Conservation (phyloP, 495 filamentous ascomycete genomes). For the Parathielavia hyrcaniae region DNA sequence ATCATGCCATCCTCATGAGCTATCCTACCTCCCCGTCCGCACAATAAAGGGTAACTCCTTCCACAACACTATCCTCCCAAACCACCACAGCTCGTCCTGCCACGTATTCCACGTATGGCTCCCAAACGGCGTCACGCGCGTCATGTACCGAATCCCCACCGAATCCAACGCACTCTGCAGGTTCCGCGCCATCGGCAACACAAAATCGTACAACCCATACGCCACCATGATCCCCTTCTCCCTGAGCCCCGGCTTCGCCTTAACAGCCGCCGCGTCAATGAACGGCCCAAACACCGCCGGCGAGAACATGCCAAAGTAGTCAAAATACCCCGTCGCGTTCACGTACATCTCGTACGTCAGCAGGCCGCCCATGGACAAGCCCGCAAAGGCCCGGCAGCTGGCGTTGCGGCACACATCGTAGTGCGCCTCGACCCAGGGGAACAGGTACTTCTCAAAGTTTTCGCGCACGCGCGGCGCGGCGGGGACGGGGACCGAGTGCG, state of each 20-base stretch:
- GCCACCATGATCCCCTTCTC: slow-evolving; percentile 30
- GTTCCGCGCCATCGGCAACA: slow-evolving; percentile 21
- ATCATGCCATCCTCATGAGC: too few relatives aligned
- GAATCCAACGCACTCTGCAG: slow-evolving; percentile 26
- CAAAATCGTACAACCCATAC: slow-evolving; percentile 31
- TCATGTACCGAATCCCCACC: slow-evolving; percentile 18
- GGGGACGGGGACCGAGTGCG: slow-evolving; percentile 19
- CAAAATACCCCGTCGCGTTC: slow-evolving; percentile 31
- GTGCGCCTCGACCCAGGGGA: slow-evolving; percentile 28
- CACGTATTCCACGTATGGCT: slow-evolving; percentile 35
- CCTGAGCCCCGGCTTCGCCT: slow-evolving; percentile 21
- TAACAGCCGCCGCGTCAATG: slow-evolving; percentile 18
- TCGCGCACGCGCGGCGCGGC: slow-evolving; percentile 21
- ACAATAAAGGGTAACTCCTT: slow-evolving; percentile 18
- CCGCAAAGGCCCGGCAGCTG: slow-evolving; percentile 31
- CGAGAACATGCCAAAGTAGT: slow-evolving; percentile 34
- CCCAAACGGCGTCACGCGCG: slow-evolving; percentile 29
- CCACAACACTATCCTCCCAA: slow-evolving; percentile 31
- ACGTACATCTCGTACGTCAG: slow-evolving; percentile 35
- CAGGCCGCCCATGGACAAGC: slow-evolving; percentile 30
- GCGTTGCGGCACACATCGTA: slow-evolving; percentile 24
- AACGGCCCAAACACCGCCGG: slow-evolving; percentile 25
- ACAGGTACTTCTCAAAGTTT: slow-evolving; percentile 31
- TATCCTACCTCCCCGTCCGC: neutral
- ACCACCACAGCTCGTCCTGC: slow-evolving; percentile 36